Evolutionary conservation across 495 filamentous ascomycete genomes (phyloP).

Genomic region (Sabuloglossum arenarium): DNA sequence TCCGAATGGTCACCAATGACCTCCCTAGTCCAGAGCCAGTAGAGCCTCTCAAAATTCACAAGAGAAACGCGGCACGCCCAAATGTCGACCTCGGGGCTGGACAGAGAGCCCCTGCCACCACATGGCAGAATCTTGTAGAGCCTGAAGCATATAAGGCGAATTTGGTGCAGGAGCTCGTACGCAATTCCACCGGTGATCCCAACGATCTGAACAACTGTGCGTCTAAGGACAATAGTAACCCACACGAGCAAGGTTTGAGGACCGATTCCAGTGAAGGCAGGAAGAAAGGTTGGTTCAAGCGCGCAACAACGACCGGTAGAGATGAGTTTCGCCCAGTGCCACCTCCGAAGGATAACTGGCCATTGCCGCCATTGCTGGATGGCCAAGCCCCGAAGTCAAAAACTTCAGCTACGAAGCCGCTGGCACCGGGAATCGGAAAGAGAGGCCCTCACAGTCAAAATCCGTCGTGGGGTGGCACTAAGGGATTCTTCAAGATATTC

Average conservation of each 20-base stretch:
- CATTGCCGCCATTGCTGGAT: not conserved
- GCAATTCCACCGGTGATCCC: not conserved
- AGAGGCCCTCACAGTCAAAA: not conserved
- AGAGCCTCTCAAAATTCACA: slow-evolving; percentile 33
- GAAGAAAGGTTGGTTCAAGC: slow-evolving; percentile 4
- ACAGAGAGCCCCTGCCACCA: not conserved
- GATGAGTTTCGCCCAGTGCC: not conserved
- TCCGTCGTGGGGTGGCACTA: not conserved
- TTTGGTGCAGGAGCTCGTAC: not conserved
- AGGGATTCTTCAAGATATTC: slow-evolving; percentile 6
- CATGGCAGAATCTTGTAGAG: not conserved
- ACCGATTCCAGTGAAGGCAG: not conserved
- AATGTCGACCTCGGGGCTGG: not conserved
- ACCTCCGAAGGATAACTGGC: not conserved
- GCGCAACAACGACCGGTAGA: not conserved
- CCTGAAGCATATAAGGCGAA: not conserved
- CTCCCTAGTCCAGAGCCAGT: slow-evolving; percentile 9
- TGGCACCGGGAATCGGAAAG: not conserved
- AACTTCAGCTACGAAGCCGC: not conserved
- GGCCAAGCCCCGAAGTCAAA: not conserved
- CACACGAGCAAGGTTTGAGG: not conserved
- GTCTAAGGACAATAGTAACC: not conserved
- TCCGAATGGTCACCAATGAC: slow-evolving; percentile 22
- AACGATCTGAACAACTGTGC: not conserved
- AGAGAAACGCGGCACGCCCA: slow-evolving; percentile 18